Base-by-base conservation (phyloP, 1,139 yeast species). In the Fermentozyma sake region DNA sequence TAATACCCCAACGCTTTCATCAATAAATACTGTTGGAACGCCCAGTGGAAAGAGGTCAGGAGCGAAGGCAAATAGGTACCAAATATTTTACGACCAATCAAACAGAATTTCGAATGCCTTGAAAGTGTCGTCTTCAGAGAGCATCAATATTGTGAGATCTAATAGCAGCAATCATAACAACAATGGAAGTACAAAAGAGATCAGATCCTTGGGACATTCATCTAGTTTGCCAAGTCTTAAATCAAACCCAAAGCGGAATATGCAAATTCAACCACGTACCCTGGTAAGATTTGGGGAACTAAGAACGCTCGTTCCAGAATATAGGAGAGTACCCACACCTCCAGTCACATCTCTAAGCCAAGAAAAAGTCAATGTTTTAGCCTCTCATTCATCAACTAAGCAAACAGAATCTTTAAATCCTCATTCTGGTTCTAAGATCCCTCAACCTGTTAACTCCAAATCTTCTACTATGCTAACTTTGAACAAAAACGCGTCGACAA, bases 1-100 rank as follows among this genome's bases (percentile, higher is more conserved):
- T 26, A 28, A 24, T 23, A 35, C 29, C 7, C 35, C 33, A 6
- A 29, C 21, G 10, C 7, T 26, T 11, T 14, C 27, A 12, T 14
- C 38, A 7, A 30, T 31, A 17, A 32, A 44, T 9, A 24, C 31
- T 4, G 31, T 31, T 6, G 37, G 52, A 7, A 52, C 58, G 0
- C 62, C 66, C n/a, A 36, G 46, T 11, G 44, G 50, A 3, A 61
- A 49, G 42, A 46, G 66, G 33, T 62, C 58, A 4, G 68, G 63
- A 5, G 74, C 75, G n/a, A 60, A 66, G 31, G 76, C 76, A 3
- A 61, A 61, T 23, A 46, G 76, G 27, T 72, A 71, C 37, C 74
- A 70, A 42, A 62, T 60, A 7, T 68, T 71, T 40, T 71, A 71
- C 37, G 73, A 68, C 37, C 72, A 68, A 38, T 64, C 72, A 5